Base-by-base conservation (phyloP, 371 early-diverging fungal species). In the Batrachochytrium dendrobatidis region DNA sequence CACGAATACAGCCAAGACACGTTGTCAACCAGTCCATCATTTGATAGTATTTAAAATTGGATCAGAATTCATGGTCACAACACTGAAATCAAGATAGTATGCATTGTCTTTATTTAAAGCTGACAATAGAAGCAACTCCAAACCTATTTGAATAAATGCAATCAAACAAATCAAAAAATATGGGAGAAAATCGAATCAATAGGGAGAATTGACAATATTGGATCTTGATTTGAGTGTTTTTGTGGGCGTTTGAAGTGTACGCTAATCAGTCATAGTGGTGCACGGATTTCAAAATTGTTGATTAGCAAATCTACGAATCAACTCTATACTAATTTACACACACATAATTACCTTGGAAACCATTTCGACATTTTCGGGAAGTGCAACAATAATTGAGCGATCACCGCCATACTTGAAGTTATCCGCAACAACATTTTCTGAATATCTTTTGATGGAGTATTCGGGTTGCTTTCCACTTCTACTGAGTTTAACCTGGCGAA, bases 361-460 rank as follows among this genome's bases (percentile, higher is more conserved):
- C 62, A 66, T 63, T 60, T 70, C 75, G 50, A 86, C 84, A 60
- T 86, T 76, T 50, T 77, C 67, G 8, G 84, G 84, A 71, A 85
- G 70, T 12, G 77, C 66, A 7, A 77, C 74, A 51, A 77, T 66
- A 48, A 77, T 74, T 35, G 60, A 54, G 26, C 67, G 34, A 55
- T 77, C 77, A 53, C 59, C 57, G 10, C 74, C 74, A 55, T 62
- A 72, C 61, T 64, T 66, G 74, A 98, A 98, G 73, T 91, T 89
- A 66, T 94, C 94, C 12, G 91, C 89, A 1, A 96, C 91, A 24
- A 98, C 84, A 12, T 69, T 65, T 45, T 91, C 88, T 3, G 67
- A 63, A 56, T 89, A 92, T 66, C 85, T 79, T 67, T 90, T 91
- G 66, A 98, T 89, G 34, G 78, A 76, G 70, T 98, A 98, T 58